Evolutionary conservation across 2,329 filamentous ascomycete species (phyloP).

Genomic region (Calcarisporium arbuscula): DNA sequence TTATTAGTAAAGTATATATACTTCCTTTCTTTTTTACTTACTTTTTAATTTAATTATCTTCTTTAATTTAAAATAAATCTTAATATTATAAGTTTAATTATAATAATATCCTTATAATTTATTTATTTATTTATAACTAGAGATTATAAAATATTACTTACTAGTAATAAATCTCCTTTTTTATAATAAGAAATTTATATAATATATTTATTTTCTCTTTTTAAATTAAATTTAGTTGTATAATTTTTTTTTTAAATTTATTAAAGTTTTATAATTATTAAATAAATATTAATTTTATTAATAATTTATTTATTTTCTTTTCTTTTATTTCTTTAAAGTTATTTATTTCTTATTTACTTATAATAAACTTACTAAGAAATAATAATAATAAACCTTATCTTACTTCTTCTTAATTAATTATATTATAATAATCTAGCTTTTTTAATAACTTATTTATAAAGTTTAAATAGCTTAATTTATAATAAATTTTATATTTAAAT

Average conservation of each 20-base stretch:
- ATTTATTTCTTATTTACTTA: neutral
- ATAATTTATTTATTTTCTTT: neutral
- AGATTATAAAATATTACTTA: too few species aligned
- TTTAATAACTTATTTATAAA: neutral
- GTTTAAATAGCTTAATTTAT: neutral
- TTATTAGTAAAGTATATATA: too few species aligned
- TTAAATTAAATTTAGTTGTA: neutral
- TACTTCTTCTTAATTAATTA: neutral
- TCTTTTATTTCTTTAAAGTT: neutral
- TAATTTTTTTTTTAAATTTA: neutral
- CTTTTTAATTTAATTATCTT: too few species aligned
- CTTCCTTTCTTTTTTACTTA: too few species aligned
- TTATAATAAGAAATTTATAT: slow-evolving; percentile 1
- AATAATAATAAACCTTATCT: neutral
- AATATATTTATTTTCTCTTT: neutral
- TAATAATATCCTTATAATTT: too few species aligned
- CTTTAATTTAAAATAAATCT: too few species aligned
- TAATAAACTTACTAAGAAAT: neutral
- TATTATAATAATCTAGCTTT: neutral
- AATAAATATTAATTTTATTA: neutral
- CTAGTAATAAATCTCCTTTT: too few species aligned
- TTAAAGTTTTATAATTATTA: neutral
- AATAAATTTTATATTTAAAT: slow-evolving; percentile 1
- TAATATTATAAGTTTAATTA: too few species aligned
- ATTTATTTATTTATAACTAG: too few species aligned